Evolutionary conservation across 2,329 filamentous ascomycete species (phyloP), one percentile per base, ranked within the genome.

Genomic region (Pseudogymnoascus sp.): DNA sequence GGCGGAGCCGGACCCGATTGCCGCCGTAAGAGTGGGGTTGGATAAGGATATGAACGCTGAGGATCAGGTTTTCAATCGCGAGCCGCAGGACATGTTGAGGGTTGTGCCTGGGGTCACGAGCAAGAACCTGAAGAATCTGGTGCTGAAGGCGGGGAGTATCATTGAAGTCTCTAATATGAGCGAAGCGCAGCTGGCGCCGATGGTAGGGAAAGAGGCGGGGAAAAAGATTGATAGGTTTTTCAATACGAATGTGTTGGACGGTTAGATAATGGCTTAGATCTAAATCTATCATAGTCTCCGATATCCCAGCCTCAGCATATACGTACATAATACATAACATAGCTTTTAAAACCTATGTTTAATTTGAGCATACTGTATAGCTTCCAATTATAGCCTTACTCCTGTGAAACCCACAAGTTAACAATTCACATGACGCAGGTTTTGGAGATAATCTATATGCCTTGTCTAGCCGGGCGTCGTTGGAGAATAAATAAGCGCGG

Each of bases 51-150:
- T 84, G 73, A 81, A 78, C 70, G 84, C 81, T 2, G 87, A 87
- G 64, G 83, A 88, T 68, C 85, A 90, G 69, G 85, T 82, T 0
- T 96, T 96, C 71, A 96, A 92, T 70, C 84, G 88, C 65, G 87
- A 91, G 70, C 91, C 92, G 28, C 90, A 96, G 76, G 93, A 98
- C 72, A 96, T 98, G 90, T 77, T 99, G 66, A 81, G 88, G 28
- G 84, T 86, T 1, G 87, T 98, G 11, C 95, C 95, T 0, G 95
- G 95, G 0, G 84, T 98, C 12, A 93, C 85, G 35, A 86, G 87
- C 10, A 89, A 91, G 76, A 92, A 90, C 65, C 80, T 96, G 35
- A 86, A 84, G 71, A 85, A 84, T 65, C 70, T 99, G 53, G 86
- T 89, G 35, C 71, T 92, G 19, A 84, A 90, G 72, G 85, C 88